A percentile compares a stretch with the other conserved stretches of the same genome.
phyloP scores from a whole-genome alignment of 2,329 filamentous ascomycete species.

The Nectriaceae sp. region DNA sequence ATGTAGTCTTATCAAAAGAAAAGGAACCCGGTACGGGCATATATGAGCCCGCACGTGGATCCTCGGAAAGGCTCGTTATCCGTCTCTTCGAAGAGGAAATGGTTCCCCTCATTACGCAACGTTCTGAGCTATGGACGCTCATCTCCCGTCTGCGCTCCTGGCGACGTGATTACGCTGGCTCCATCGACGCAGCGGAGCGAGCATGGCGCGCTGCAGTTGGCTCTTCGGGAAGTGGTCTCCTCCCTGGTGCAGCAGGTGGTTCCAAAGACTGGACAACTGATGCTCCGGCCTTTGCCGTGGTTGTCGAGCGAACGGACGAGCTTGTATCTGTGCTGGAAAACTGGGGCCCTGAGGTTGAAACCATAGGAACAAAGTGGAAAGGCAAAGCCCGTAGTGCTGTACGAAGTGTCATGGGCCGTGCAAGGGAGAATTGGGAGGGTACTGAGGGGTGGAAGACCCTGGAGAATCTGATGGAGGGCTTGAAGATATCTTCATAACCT shows the following conservation, averaged over 20 bases:
- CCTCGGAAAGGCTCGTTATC: constrained; percentile 63
- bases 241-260: constrained; percentile 39
- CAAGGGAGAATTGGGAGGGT: constrained; percentile 80
- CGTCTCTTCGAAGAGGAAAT: constrained; percentile 74
- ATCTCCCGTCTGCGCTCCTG: constrained; percentile 73
- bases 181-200: constrained; percentile 84
- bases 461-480: constrained; percentile 55
- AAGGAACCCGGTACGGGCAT: constrained; percentile 32
- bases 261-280: constrained; percentile 50
- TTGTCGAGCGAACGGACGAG: constrained; percentile 78
- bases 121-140: constrained; percentile 75
- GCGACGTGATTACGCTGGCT: constrained; percentile 67
- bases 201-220: constrained; percentile 76
- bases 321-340: constrained; percentile 83
- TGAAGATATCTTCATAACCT: constrained; percentile 50
- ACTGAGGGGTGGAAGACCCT: constrained; percentile 67
- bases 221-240: constrained; percentile 50
- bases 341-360: constrained; percentile 64
- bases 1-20: constrained; percentile 58
- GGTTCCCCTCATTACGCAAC: constrained; percentile 80
- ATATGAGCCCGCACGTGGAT: constrained; percentile 52
- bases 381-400: constrained; percentile 86
- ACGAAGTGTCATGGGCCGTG: constrained; percentile 79
- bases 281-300: constrained; percentile 65
- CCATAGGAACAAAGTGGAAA: constrained; percentile 80